Base-by-base conservation (phyloP, 306 rosid species). In the Carpinus fangiana region DNA sequence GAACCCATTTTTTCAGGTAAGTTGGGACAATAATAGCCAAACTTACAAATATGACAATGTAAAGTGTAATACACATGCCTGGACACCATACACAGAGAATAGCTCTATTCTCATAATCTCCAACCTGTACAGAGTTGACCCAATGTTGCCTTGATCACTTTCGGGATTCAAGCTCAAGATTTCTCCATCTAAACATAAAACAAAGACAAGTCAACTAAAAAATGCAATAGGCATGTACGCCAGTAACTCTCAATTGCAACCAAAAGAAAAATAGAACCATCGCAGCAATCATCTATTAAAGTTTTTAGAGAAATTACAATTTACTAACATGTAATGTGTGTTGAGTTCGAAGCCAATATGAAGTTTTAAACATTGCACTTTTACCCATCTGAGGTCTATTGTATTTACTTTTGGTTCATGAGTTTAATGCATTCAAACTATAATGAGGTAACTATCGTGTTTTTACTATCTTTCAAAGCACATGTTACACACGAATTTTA, bases 81-180 rank as follows among this genome's bases (percentile, higher is more conserved):
- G 95, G 85, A 80, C 76, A 73, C 98, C 98, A 84, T 94, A 94
- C 26, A 90, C 82, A 12, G 97, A 87, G 90, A 88, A 87, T 67
- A 94, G 87, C 85, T 89, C 90, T 73, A 94, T 89, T 88, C 88
- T 82, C 86, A 89, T 80, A 46, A 88, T 87, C 89, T 92, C 97
- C 89, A 94, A 80, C 75, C 88, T 81, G 81, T 94, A 94, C 80
- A 92, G 86, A 54, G 86, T 81, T 76, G 84, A 85, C 70, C 83
- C 76, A 55, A 75, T 60, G 78, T 86, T 83, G 79, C 78, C 82
- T 66, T 59, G 67, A 66, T 82, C 87, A 65, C 82, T 79, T 68
- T 60, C 70, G 18, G 82, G 82, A 75, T 79, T 78, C 53, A 86
- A 56, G 87, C 70, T 56, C 72, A 52, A 71, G 70, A 28, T 82